Conservation (phyloP, 1,139 yeast genomes). For the Wickerhamomyces sp. region DNA sequence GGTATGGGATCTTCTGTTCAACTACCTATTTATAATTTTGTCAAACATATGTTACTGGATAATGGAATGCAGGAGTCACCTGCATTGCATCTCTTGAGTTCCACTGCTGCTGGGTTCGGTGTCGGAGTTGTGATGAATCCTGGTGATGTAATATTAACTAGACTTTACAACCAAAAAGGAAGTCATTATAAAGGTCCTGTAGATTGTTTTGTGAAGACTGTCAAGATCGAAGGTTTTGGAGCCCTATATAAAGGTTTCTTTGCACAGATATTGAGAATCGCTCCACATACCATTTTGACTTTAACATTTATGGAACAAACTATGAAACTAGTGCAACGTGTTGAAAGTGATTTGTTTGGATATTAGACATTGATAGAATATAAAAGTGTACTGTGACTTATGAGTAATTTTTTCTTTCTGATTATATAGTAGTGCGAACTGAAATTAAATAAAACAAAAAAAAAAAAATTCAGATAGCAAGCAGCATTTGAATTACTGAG, state of each 20-base stretch:
- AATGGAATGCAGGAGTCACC: slow-evolving; percentile 60
- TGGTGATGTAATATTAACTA: slow-evolving; percentile 90
- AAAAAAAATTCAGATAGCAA: too few species aligned
- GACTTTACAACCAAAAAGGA: slow-evolving; percentile 94
- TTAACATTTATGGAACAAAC: slow-evolving; percentile 95
- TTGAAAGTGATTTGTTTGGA: slow-evolving; percentile 36
- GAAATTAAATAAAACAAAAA: too few species aligned
- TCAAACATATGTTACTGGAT: slow-evolving; percentile 53
- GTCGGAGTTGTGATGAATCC: slow-evolving; percentile 97
- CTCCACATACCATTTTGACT: slow-evolving; percentile 90
- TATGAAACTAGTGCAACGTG: slow-evolving; percentile 52
- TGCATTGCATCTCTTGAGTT: slow-evolving; percentile 65
- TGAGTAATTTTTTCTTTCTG: too few species aligned
- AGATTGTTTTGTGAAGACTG: slow-evolving; percentile 83
- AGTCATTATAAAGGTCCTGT: slow-evolving; percentile 79
- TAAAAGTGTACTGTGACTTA: too few species aligned
- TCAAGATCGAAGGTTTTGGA: slow-evolving; percentile 72
- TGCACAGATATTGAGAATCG: slow-evolving; percentile 88
- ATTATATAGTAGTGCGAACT: too few species aligned
- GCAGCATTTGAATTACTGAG: too few species aligned
- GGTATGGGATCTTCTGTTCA: slow-evolving; percentile 97
- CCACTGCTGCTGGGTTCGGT: slow-evolving; percentile 82
- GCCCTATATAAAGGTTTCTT: slow-evolving; percentile 94
- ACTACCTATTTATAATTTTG: slow-evolving; percentile 82
- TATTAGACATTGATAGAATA: background rate